phyloP scores from a whole-genome alignment of 441 rosid species.

The Euphorbia schlechtendalii region DNA sequence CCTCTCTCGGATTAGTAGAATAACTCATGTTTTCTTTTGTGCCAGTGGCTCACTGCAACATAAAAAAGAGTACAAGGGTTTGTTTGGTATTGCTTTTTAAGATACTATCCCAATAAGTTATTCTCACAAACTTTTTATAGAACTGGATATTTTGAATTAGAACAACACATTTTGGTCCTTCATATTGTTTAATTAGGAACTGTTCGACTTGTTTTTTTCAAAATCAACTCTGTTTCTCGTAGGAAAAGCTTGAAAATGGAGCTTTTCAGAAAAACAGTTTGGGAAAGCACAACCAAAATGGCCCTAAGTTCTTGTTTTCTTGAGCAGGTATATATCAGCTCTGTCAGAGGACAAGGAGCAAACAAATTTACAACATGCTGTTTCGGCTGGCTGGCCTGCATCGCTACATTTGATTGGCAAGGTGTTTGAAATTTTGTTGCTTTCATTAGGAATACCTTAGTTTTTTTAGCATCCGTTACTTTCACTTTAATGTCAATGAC shows the following conservation, averaged over 20 bases:
- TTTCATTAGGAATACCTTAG: neutral
- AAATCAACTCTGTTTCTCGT: no score
- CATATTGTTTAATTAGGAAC: no score
- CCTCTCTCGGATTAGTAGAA: neutral
- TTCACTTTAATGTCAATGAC: neutral
- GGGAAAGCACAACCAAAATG: no score
- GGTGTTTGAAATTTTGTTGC: conserved; percentile 35
- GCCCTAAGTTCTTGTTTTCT: conserved; percentile 10
- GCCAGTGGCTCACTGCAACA: neutral
- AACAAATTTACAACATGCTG: conserved; percentile 51
- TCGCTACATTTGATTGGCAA: conserved; percentile 93
- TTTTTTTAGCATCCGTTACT: neutral
- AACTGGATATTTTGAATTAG: no score
- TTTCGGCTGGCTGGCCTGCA: conserved; percentile 92
- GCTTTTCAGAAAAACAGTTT: no score
- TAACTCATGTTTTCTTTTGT: conserved; percentile 13
- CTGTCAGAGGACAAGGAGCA: conserved; percentile 48
- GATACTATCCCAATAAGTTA: no score
- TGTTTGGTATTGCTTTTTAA: no score
- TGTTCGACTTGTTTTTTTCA: no score
- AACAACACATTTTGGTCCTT: no score
- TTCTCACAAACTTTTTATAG: no score
- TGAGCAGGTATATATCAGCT: conserved; percentile 80
- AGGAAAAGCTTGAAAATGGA: no score
- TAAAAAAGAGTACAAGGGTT: neutral